phyloP scores from a whole-genome alignment of 176 grass and related monocot genomes.

The Hordeum vulgare region MorexV3_pseudomolecules_assembly NC_058518.1:383483645-383484144 shows the following conservation, averaged over 20 bases:
- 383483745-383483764: constrained; percentile 81
- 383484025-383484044: constrained; percentile 80
- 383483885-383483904: neutral
- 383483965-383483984: neutral
- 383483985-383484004: constrained; percentile 80
- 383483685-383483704: constrained; percentile 99
- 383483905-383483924: neutral
- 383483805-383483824: neutral
- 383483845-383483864: too few species aligned
- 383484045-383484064: constrained; percentile 67
- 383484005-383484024: constrained; percentile 80
- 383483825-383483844: neutral
- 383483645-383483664: rapidly evolving
- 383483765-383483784: too few species aligned
- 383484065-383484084: constrained; percentile 87
- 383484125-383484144: constrained; percentile 73
- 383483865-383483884: neutral
- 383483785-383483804: neutral
- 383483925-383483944: neutral
- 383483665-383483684: neutral
- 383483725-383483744: constrained; percentile 99
- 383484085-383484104: constrained; percentile 82
- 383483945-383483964: neutral
- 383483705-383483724: constrained; percentile 99
- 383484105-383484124: constrained; percentile 90